These are phyloP conservation scores for Xylaria multiplex DNA, from an alignment of 2,329 filamentous ascomycete species.

Conservation along the genomic window DNA sequence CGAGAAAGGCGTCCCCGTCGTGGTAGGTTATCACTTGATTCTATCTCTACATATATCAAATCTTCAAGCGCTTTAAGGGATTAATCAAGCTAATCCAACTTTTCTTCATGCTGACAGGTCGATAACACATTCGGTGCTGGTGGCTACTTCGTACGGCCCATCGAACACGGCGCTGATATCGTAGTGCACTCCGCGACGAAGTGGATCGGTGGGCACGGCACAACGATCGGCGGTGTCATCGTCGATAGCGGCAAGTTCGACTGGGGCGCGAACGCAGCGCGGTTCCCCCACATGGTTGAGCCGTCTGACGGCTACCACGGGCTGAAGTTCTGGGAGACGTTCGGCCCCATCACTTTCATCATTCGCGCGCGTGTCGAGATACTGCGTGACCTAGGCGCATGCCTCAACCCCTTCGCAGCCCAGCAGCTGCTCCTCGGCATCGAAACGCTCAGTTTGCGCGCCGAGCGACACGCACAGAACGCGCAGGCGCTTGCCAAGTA, in stretches of 20 bases:
- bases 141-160: slow-evolving; percentile 86
- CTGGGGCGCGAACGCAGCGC: slow-evolving; percentile 84
- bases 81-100: slow-evolving; percentile 9
- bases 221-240: slow-evolving; percentile 87
- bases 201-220: slow-evolving; percentile 96
- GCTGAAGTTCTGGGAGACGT: slow-evolving; percentile 93
- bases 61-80: background rate
- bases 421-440: slow-evolving; percentile 90
- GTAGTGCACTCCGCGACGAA: slow-evolving; percentile 95
- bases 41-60: slow-evolving; percentile 5
- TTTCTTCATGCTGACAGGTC: slow-evolving; percentile 59
- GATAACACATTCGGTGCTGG: slow-evolving; percentile 97
- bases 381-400: slow-evolving; percentile 83
- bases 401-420: slow-evolving; percentile 88
- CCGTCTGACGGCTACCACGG: slow-evolving; percentile 91
- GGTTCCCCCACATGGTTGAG: slow-evolving; percentile 94
- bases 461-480: slow-evolving; percentile 87
- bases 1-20: slow-evolving; percentile 71
- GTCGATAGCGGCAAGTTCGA: slow-evolving; percentile 92
- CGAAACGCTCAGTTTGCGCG: slow-evolving; percentile 88
- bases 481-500: slow-evolving; percentile 81
- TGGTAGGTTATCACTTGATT: slow-evolving; percentile 56
- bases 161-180: slow-evolving; percentile 91
- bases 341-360: slow-evolving; percentile 83
- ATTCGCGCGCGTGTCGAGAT: slow-evolving; percentile 90